phyloP scores from a whole-genome alignment of 768 basidiomycete genomes.

The Glaciozyma antarctica region DNA sequence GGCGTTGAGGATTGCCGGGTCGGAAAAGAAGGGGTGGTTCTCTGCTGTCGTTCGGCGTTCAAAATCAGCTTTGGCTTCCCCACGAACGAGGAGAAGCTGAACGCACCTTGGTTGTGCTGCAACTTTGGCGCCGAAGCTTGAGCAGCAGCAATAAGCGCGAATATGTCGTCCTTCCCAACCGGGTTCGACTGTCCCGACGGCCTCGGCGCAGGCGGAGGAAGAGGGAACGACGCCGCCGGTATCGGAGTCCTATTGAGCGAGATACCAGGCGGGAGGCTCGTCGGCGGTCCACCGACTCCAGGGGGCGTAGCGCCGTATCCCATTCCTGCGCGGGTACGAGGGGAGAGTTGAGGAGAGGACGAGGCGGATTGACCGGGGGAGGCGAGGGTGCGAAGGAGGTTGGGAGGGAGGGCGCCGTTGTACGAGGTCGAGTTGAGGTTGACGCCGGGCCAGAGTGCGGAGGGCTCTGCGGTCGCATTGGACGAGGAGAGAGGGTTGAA shows the following conservation, averaged over 20 bases:
- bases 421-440: background rate
- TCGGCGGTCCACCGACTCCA: conserved; percentile 11
- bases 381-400: conserved; percentile 16
- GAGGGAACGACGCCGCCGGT: conserved; percentile 28
- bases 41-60: background rate
- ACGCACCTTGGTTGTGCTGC: conserved; percentile 13
- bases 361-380: conserved; percentile 16
- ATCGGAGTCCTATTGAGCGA: conserved; percentile 15
- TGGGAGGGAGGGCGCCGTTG: conserved; percentile 19
- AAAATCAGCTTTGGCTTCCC: no score
- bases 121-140: conserved; percentile 19
- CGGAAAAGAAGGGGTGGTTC: conserved; percentile 28
- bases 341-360: conserved; percentile 26
- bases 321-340: conserved; percentile 1
- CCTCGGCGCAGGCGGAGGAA: conserved; percentile 27
- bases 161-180: conserved; percentile 28
- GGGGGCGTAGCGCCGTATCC: conserved; percentile 8
- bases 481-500: background rate
- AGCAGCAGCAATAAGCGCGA: conserved; percentile 25
- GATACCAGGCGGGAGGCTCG: conserved; percentile 19
- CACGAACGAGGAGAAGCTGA: no score
- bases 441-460: background rate
- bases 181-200: conserved; percentile 7
- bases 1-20: conserved; percentile 29
- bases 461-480: background rate